Evolutionary conservation across 2,329 filamentous ascomycete genomes (phyloP).

Genomic region (Ampelomyces quisqualis): DNA sequence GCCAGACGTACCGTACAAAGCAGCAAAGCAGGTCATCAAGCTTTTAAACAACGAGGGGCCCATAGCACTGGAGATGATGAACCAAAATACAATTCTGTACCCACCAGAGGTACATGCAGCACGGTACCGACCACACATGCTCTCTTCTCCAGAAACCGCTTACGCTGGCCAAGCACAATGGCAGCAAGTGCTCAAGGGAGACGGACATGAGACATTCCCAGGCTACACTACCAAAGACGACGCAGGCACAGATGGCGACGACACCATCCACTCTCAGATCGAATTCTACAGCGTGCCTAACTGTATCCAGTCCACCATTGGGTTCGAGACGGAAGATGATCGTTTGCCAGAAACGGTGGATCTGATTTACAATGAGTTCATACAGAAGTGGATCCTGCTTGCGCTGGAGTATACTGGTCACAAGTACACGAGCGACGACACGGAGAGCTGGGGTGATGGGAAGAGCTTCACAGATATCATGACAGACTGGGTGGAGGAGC

Average conservation of each 20-base stretch:
- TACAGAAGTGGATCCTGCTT: slow-evolving; percentile 76
- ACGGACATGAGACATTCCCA: slow-evolving; percentile 52
- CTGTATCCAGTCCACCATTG: slow-evolving; percentile 70
- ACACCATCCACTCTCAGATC: slow-evolving; percentile 77
- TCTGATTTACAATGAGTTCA: slow-evolving; percentile 87
- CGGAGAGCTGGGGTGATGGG: slow-evolving; percentile 54
- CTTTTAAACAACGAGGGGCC: slow-evolving; percentile 60
- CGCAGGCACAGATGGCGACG: slow-evolving; percentile 79
- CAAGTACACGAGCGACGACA: slow-evolving; percentile 53
- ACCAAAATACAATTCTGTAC: slow-evolving; percentile 42
- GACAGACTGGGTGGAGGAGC: slow-evolving; percentile 58
- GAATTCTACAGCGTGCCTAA: slow-evolving; percentile 79
- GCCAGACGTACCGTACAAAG: slow-evolving; percentile 75
- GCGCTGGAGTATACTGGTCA: slow-evolving; percentile 66
- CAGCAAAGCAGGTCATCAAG: slow-evolving; percentile 67
- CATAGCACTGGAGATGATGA: slow-evolving; percentile 45
- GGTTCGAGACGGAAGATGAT: slow-evolving; percentile 50
- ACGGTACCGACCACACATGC: slow-evolving; percentile 22
- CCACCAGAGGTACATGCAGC: slow-evolving; percentile 50
- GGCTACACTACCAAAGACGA: slow-evolving; percentile 93
- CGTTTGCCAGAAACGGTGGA: slow-evolving; percentile 72
- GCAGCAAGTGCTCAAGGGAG: slow-evolving; percentile 11
- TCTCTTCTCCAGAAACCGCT: slow-evolving; percentile 4
- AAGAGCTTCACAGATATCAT: slow-evolving; percentile 60
- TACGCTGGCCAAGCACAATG: slow-evolving; percentile 7